A percentile compares a stretch with the other conserved stretches of the same genome.
Evolutionary conservation across 805 yeast species (phyloP).

Genomic region (Isabelozyma heimii): DNA sequence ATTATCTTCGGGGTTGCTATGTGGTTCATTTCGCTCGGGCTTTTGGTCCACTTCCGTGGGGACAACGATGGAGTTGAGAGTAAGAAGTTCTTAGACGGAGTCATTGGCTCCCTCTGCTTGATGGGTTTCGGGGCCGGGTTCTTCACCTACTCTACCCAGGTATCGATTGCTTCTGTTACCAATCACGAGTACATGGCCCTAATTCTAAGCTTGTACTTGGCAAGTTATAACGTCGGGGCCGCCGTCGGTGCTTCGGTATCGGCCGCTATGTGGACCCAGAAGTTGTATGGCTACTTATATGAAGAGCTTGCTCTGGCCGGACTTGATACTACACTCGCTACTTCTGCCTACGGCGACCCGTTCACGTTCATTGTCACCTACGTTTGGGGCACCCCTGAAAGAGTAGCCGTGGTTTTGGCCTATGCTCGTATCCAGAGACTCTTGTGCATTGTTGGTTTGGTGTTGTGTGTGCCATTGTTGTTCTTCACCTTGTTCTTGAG

Average conservation of each 20-base stretch:
- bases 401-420: constrained; percentile 52
- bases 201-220: constrained; percentile 53
- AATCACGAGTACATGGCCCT: constrained; percentile 66
- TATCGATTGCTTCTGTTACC: constrained; percentile 56
- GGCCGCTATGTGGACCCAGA: constrained; percentile 71
- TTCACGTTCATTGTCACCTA: constrained; percentile 42
- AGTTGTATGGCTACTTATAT: constrained; percentile 44
- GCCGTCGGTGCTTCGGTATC: constrained; percentile 63
- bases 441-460: constrained; percentile 47
- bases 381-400: constrained; percentile 59
- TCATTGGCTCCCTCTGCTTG: constrained; percentile 62
- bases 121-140: constrained; percentile 75
- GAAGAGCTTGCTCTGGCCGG: constrained; percentile 19
- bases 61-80: constrained; percentile 34
- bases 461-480: constrained; percentile 16
- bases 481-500: constrained; percentile 44
- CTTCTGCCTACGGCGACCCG: constrained; percentile 50
- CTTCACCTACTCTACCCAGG: constrained; percentile 64
- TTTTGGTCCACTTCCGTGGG: constrained; percentile 57
- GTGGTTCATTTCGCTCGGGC: constrained; percentile 63
- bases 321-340: constrained; percentile 37
- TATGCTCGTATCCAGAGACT: constrained; percentile 56
- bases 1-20: constrained; percentile 55
- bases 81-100: constrained; percentile 41
- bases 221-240: constrained; percentile 60